These are phyloP conservation scores for Artemisia annua DNA, from an alignment of 129 eudicot genomes.

Conservation along the genomic window DNA sequence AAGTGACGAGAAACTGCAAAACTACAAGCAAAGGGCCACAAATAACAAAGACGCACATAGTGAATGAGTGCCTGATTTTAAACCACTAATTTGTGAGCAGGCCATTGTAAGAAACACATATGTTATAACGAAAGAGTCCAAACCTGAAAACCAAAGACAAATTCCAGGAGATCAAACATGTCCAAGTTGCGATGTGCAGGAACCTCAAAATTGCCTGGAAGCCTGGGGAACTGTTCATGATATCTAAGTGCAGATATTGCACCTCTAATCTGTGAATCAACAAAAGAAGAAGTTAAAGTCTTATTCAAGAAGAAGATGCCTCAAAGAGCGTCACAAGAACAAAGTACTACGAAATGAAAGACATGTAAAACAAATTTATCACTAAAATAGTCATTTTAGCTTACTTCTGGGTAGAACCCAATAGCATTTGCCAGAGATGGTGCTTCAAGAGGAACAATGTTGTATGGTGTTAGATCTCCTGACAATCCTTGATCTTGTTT, in stretches of 20 bases:
- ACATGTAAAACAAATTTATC: neutral
- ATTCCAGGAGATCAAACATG: slow-evolving; percentile 96
- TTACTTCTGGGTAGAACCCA: slow-evolving; percentile 93
- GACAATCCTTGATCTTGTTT: slow-evolving; percentile 75
- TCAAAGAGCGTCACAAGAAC: slow-evolving; percentile 14
- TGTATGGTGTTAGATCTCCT: slow-evolving; percentile 80
- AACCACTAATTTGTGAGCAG: neutral
- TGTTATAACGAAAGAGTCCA: slow-evolving; percentile 20
- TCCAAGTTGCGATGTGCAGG: slow-evolving; percentile 69
- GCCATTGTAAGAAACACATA: slow-evolving; percentile 10
- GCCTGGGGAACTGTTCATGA: slow-evolving; percentile 71
- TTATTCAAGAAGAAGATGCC: neutral
- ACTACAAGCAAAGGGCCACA: neutral
- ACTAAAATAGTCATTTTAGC: slow-evolving; percentile 31
- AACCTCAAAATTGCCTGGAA: slow-evolving; percentile 66
- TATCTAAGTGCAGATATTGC: slow-evolving; percentile 83
- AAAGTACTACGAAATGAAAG: slow-evolving; percentile 1
- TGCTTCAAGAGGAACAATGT: slow-evolving; percentile 91
- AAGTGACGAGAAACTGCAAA: too few species aligned
- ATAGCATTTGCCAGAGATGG: slow-evolving; percentile 84
- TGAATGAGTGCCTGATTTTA: neutral
- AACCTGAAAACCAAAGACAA: slow-evolving; percentile 98
- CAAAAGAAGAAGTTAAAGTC: slow-evolving; percentile 6
- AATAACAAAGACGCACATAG: neutral
- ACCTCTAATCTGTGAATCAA: slow-evolving; percentile 61